Conservation (phyloP, 768 basidiomycete genomes). For the Podaxis rugospora region DNA sequence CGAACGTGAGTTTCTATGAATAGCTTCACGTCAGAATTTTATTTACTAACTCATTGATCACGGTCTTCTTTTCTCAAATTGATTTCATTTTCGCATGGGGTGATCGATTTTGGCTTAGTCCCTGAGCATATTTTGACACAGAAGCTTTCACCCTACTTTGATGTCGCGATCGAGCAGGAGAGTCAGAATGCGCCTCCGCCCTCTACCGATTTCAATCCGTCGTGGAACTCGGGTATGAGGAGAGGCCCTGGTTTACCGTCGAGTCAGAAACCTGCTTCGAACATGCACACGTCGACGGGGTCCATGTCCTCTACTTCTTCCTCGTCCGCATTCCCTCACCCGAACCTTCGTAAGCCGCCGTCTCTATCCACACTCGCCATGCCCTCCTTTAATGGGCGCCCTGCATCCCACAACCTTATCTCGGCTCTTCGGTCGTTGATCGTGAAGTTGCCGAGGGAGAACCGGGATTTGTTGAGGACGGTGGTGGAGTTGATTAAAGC, state of each 20-base stretch:
- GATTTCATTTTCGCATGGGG: neutral
- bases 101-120: constrained; percentile 40
- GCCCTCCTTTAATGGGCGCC: constrained; percentile 59
- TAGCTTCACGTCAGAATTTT: constrained; percentile 6
- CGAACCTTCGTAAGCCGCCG: constrained; percentile 62
- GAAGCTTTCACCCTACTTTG: constrained; percentile 68
- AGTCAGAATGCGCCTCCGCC: constrained; percentile 31
- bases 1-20: constrained; percentile 61
- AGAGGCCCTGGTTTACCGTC: constrained; percentile 28
- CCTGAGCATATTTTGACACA: constrained; percentile 84
- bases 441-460: constrained; percentile 67
- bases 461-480: constrained; percentile 80
- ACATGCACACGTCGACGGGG: constrained; percentile 16
- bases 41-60: neutral
- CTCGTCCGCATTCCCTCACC: neutral
- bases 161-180: constrained; percentile 65
- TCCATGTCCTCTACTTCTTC: neutral
- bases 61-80: constrained; percentile 1
- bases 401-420: constrained; percentile 56
- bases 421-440: constrained; percentile 61
- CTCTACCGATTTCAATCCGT: neutral
- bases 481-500: constrained; percentile 76
- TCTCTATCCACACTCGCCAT: constrained; percentile 77
- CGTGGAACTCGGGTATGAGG: constrained; percentile 15
- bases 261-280: constrained; percentile 29